Conservation (phyloP, 2,329 filamentous ascomycete species). For the Colletotrichum falcatum region DNA sequence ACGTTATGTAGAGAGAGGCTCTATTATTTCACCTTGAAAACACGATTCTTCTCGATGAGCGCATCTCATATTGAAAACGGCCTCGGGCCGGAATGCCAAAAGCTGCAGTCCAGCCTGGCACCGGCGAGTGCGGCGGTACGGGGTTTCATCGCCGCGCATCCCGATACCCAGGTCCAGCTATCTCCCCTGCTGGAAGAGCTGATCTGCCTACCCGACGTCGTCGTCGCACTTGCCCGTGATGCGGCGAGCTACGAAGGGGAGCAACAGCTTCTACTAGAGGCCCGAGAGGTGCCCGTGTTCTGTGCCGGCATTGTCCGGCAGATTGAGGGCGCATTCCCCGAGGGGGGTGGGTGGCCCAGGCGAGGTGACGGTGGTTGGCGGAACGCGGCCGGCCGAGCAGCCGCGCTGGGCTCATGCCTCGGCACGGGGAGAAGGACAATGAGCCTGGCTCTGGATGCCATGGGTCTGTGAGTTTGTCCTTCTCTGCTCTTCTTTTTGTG, state of each 20-base stretch:
- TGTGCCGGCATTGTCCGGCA: constrained; percentile 11
- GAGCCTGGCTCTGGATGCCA: constrained; percentile 1
- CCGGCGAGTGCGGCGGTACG: background rate
- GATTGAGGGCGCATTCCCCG: background rate
- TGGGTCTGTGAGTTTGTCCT: constrained; percentile 31
- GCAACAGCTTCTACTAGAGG: background rate
- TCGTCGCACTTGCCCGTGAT: background rate
- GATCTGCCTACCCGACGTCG: background rate
- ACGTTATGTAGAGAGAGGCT: background rate
- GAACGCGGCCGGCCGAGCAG: background rate
- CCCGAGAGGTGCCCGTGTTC: background rate
- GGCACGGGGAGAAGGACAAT: constrained; percentile 8
- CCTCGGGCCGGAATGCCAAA: constrained; percentile 1
- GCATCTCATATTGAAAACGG: background rate
- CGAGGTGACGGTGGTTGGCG: background rate
- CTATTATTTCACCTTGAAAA: background rate
- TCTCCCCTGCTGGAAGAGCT: constrained; percentile 22
- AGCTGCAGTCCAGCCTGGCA: constrained; percentile 12
- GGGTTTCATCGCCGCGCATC: background rate
- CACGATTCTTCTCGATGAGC: background rate
- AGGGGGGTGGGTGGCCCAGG: background rate
- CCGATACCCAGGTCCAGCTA: background rate
- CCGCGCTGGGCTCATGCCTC: background rate
- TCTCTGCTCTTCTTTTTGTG: too few species aligned
- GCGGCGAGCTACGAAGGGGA: constrained; percentile 5